Conservation (phyloP, 805 yeast species). For the Tetrapisispora arboricola region DNA sequence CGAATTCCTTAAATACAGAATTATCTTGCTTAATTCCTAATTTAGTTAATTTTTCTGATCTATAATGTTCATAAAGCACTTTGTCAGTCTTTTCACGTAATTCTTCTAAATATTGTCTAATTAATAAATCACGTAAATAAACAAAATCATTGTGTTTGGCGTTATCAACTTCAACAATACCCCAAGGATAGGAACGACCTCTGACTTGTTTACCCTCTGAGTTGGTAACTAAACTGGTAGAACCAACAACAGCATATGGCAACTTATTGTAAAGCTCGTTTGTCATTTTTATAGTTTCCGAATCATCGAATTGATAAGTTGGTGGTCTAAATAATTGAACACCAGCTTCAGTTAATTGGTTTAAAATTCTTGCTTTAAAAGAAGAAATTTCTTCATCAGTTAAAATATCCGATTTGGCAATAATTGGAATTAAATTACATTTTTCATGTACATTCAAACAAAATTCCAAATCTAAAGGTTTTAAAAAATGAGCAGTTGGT, state of each 20-base stretch:
- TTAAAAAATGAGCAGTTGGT: slow-evolving; percentile 92
- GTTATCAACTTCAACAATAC: slow-evolving; percentile 89
- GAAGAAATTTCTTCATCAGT: slow-evolving; percentile 72
- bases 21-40: slow-evolving; percentile 91
- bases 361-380: slow-evolving; percentile 68
- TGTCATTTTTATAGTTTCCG: slow-evolving; percentile 61
- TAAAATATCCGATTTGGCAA: slow-evolving; percentile 89
- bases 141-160: slow-evolving; percentile 89
- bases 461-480: slow-evolving; percentile 78
- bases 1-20: slow-evolving; percentile 87
- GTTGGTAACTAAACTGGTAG: slow-evolving; percentile 66
- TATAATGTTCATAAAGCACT: slow-evolving; percentile 73
- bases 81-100: slow-evolving; percentile 76
- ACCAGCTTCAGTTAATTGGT: slow-evolving; percentile 64
- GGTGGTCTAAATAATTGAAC: slow-evolving; percentile 73
- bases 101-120: slow-evolving; percentile 89
- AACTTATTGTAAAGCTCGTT: slow-evolving; percentile 56
- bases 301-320: slow-evolving; percentile 71
- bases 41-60: slow-evolving; percentile 66
- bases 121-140: slow-evolving; percentile 74
- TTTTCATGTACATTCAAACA: slow-evolving; percentile 82
- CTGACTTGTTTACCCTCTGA: slow-evolving; percentile 81
- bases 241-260: slow-evolving; percentile 94
- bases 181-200: slow-evolving; percentile 97
- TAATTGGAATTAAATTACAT: slow-evolving; percentile 88